Conservation (phyloP, 306 rosid species). For the Glycyrrhiza uralensis region DNA sequence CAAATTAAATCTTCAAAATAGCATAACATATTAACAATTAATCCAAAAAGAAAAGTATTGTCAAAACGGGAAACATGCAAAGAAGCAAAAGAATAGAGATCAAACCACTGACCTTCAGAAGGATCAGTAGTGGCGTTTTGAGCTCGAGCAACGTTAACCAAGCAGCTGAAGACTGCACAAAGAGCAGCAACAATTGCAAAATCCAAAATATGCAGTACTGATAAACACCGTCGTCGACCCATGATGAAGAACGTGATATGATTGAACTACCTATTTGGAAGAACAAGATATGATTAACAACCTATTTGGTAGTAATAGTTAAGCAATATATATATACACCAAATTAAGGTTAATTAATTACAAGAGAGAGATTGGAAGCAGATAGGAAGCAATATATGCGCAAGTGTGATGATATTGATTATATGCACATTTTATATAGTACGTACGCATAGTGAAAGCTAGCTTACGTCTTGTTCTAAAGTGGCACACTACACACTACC, state of each 20-base stretch:
- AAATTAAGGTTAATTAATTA: too few species aligned
- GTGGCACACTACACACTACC: too few species aligned
- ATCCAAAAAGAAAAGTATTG: too few species aligned
- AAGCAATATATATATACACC: neutral
- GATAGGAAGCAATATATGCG: neutral
- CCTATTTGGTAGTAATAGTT: too few species aligned
- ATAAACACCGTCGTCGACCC: neutral
- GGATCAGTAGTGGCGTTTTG: conserved; percentile 52
- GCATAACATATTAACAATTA: too few species aligned
- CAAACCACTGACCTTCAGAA: conserved; percentile 42
- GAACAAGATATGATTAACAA: too few species aligned
- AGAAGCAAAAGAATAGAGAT: neutral
- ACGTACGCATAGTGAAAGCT: too few species aligned
- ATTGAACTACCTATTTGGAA: neutral
- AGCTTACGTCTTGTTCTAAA: neutral
- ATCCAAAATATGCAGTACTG: neutral
- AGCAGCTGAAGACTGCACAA: conserved; percentile 18
- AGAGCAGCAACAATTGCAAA: neutral
- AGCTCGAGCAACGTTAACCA: conserved; percentile 28
- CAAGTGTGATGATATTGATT: neutral
- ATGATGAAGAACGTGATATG: neutral
- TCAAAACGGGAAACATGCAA: neutral
- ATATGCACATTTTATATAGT: neutral
- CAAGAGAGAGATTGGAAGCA: too few species aligned
- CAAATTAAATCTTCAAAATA: too few species aligned